Conservation (phyloP, 2,329 filamentous ascomycete species). For the Pyricularia sp. region DNA sequence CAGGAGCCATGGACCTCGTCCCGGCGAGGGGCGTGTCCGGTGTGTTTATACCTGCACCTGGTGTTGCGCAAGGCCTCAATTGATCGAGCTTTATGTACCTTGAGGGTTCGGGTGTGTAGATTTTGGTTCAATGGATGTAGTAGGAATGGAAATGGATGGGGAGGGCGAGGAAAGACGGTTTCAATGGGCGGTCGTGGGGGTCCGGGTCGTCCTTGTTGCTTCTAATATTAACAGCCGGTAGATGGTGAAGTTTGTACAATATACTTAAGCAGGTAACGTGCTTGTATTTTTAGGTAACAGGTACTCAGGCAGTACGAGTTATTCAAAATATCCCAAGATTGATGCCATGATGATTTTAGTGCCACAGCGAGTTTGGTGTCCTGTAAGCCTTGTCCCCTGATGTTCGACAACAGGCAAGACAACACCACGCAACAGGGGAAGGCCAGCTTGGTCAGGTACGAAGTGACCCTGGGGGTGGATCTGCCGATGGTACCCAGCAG, state of each 20-base stretch:
- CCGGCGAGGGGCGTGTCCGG: not conserved
- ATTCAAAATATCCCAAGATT: not conserved
- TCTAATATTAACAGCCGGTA: not conserved
- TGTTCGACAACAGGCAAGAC: not conserved
- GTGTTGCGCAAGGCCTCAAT: not conserved
- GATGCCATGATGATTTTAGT: not conserved
- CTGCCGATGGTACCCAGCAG: not conserved
- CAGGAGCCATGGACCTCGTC: constrained; percentile 14
- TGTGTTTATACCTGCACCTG: not conserved
- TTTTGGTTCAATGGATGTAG: not conserved
- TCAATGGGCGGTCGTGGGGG: not conserved
- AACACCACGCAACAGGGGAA: not conserved
- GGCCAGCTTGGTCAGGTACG: not conserved
- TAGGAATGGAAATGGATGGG: not conserved
- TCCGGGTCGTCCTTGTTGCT: not conserved
- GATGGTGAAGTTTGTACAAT: not conserved
- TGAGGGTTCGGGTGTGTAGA: not conserved
- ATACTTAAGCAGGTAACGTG: not conserved
- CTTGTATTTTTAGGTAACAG: not conserved
- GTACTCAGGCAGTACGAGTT: not conserved
- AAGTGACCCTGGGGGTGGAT: not conserved
- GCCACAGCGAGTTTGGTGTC: not conserved
- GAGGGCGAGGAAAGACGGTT: not conserved
- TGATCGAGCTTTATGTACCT: not conserved
- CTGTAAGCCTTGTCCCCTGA: not conserved